phyloP scores from a whole-genome alignment of 257 asterid species.

The Marsdenia floribunda region DNA sequence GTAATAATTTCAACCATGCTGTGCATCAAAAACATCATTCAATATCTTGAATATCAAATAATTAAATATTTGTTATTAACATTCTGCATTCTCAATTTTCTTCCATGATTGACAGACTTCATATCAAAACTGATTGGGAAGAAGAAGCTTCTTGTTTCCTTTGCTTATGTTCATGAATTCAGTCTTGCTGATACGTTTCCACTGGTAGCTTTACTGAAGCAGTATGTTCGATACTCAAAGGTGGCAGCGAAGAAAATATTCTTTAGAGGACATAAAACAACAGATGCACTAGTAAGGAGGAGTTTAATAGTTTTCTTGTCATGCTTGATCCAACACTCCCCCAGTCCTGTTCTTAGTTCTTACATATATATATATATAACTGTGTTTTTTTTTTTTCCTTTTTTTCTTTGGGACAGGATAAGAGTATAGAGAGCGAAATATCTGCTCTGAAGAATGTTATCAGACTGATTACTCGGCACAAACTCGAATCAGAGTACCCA shows the following conservation, averaged over 20 bases:
- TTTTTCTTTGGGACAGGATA: neutral
- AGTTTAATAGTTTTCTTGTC: neutral
- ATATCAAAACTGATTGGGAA: slow-evolving; percentile 2
- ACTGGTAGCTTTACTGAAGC: slow-evolving; percentile 7
- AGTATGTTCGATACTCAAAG: neutral
- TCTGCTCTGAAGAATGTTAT: slow-evolving; percentile 9
- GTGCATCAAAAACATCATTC: too few relatives aligned
- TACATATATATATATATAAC: neutral
- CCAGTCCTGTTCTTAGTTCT: neutral
- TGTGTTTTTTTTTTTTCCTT: too few relatives aligned
- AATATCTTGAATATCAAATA: too few relatives aligned
- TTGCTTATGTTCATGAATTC: slow-evolving; percentile 10
- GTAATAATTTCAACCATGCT: neutral
- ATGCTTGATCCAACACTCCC: neutral
- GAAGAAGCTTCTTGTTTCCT: slow-evolving; percentile 9
- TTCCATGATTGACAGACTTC: slow-evolving; percentile 1
- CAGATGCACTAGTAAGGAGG: slow-evolving; percentile 3
- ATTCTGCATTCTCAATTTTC: neutral
- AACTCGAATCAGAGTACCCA: slow-evolving; percentile 14
- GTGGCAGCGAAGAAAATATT: slow-evolving; percentile 7
- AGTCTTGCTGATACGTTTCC: slow-evolving; percentile 14
- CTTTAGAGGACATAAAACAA: neutral
- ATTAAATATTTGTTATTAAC: neutral
- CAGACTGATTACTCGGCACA: slow-evolving; percentile 1
- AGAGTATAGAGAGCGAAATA: slow-evolving; percentile 4